These are phyloP conservation scores for Citrullus colocynthis DNA, from an alignment of 306 rosid species.

Conservation along the genomic window DNA sequence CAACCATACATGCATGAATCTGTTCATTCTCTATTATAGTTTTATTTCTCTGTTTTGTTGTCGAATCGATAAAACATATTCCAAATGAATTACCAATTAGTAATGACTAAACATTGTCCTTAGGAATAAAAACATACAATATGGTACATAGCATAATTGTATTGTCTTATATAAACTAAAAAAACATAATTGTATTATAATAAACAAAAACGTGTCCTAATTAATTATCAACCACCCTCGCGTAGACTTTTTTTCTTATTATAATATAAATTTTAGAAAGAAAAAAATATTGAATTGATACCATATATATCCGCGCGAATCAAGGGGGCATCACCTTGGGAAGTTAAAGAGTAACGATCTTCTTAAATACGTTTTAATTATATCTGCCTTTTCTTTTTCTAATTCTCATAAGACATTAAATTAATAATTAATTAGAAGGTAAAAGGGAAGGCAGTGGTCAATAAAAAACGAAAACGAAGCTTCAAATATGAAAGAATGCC, in stretches of 20 bases:
- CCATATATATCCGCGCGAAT: slow-evolving; percentile 1
- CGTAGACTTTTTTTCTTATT: neutral
- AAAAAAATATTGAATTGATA: neutral
- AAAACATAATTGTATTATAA: neutral
- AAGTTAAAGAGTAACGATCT: slow-evolving; percentile 3
- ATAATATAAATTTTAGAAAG: neutral
- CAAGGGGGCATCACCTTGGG: slow-evolving; percentile 7
- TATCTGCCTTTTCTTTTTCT: neutral
- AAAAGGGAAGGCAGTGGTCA: neutral
- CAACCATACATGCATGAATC: neutral
- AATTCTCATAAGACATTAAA: neutral
- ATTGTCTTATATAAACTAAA: neutral
- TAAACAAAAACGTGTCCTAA: neutral
- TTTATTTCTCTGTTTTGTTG: neutral
- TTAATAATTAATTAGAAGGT: neutral
- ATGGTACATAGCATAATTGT: neutral
- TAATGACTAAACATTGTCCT: neutral
- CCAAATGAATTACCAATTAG: neutral
- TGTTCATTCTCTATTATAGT: neutral
- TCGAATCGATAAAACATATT: neutral
- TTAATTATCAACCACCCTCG: slow-evolving; percentile 1
- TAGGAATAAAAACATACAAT: neutral
- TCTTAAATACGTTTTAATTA: neutral
- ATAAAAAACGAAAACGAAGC: neutral
- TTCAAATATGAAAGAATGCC: neutral